Conservation (phyloP, 2,329 filamentous ascomycete genomes). For the Intubia oerlemansii region DNA sequence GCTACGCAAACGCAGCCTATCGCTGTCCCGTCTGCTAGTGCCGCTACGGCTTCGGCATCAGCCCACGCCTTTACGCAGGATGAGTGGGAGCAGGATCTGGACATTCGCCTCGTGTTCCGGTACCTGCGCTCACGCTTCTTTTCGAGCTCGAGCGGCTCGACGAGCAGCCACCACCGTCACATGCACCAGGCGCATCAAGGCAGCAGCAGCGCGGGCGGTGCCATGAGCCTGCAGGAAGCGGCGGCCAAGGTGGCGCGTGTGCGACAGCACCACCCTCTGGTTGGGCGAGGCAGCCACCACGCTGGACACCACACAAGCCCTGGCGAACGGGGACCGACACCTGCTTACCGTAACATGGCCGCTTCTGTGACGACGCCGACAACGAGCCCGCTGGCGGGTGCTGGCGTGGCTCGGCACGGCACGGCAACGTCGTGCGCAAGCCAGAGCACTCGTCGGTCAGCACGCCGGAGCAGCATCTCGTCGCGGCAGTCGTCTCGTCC, state of each 20-base stretch:
- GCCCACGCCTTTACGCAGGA: conserved; percentile 35
- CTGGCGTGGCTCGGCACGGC: conserved; percentile 31
- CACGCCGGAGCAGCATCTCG: conserved; percentile 36
- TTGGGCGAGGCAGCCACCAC: conserved; percentile 26
- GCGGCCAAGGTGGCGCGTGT: conserved; percentile 67
- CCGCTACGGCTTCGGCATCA: not conserved
- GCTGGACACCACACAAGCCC: conserved; percentile 6
- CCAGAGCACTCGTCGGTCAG: conserved; percentile 62
- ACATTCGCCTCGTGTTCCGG: conserved; percentile 77
- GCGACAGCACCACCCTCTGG: conserved; percentile 71
- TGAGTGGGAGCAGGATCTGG: conserved; percentile 86
- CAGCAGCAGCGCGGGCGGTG: not conserved
- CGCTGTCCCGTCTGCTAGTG: not conserved
- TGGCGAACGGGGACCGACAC: conserved; percentile 23
- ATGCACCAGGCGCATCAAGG: not conserved
- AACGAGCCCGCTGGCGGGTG: conserved; percentile 21
- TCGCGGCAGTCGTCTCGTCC: conserved; percentile 26
- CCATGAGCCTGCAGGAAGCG: conserved; percentile 34
- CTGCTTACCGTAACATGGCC: conserved; percentile 13
- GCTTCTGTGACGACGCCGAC: conserved; percentile 17
- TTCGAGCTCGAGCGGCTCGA: conserved; percentile 16
- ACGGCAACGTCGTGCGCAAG: conserved; percentile 55
- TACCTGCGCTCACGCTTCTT: conserved; percentile 64
- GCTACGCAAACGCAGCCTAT: conserved; percentile 1
- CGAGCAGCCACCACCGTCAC: conserved; percentile 1